Evolutionary conservation across 495 filamentous ascomycete genomes (phyloP), one percentile per base, ranked within the genome.

Genomic region (Neurospora terricola): DNA sequence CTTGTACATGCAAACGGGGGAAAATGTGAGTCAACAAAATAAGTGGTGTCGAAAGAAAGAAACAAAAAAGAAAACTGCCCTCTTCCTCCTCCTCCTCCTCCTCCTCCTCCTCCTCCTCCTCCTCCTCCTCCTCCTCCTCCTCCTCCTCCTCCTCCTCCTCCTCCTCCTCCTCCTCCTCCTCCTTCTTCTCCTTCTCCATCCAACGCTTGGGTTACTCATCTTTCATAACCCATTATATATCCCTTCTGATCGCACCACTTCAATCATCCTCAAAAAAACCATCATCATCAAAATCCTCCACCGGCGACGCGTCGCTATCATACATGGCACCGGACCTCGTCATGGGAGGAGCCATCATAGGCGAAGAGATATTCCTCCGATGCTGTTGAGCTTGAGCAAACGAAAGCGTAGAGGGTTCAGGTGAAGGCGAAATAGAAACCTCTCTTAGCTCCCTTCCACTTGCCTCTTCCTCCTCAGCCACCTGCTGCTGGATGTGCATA

Each of bases 231-330:
- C 34, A 34, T 34, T 34, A 34, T 34, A 34, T 34, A 34, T 34
- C 34, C 34, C 34, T 34, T 34, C 34, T 34, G 34, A 34, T 34
- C 34, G 5, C n/a, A 23, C 40, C 54, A n/a, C 12, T 27, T 66
- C 30, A 69, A 59, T 84, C 80, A 77, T 89, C 87, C 73, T 88
- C 86, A 74, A 87, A 89, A 80, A 88, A 88, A 12, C 83, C 85
- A 1, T 84, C 84, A 73, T 88, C 85, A 73, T 86, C 84, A 75
- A 88, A 88, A 40, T 88, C 83, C 72, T 85, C 84, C 38, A 80
- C 79, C 73, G 88, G 88, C 0, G 23, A 34, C 14, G 91, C 91
- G 77, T 94, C 92, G 62, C 86, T 84, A 77, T 94, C 92, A 76
- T 94, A 94, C 75, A 88, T 66, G 12, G 27, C 89, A 21, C 82